phyloP scores from a whole-genome alignment of 257 asterid genomes.

The Fraxinus cuspidata region DNA sequence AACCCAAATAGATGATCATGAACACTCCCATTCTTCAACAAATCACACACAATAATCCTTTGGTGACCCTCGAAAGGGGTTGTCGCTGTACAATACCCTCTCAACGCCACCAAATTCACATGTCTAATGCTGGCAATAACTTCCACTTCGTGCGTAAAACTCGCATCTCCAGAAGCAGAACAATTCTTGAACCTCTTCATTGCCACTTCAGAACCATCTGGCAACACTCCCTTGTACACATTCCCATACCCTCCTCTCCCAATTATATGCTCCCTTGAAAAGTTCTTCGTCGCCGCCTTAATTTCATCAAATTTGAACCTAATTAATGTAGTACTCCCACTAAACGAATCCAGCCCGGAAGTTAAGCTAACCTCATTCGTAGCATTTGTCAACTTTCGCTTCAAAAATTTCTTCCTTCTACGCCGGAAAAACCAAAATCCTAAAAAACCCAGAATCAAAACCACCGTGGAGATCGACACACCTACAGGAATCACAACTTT shows the following conservation, averaged over 20 bases:
- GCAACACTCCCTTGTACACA: slow-evolving; percentile 70
- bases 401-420: slow-evolving; percentile 20
- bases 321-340: slow-evolving; percentile 63
- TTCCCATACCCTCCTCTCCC: slow-evolving; percentile 95
- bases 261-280: slow-evolving; percentile 52
- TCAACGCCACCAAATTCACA: slow-evolving; percentile 69
- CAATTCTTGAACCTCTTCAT: slow-evolving; percentile 89
- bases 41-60: slow-evolving; percentile 81
- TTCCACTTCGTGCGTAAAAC: slow-evolving; percentile 73
- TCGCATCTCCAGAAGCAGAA: slow-evolving; percentile 70
- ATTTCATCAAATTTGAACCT: slow-evolving; percentile 68
- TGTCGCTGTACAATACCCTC: slow-evolving; percentile 87
- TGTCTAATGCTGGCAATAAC: slow-evolving; percentile 88
- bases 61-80: slow-evolving; percentile 78
- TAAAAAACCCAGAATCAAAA: slow-evolving; percentile 31
- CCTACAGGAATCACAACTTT: slow-evolving; percentile 41
- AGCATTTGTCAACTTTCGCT: slow-evolving; percentile 25
- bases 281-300: slow-evolving; percentile 56
- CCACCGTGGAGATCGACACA: slow-evolving; percentile 25
- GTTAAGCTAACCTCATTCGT: slow-evolving; percentile 26
- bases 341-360: slow-evolving; percentile 59
- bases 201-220: slow-evolving; percentile 78
- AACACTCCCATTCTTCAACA: slow-evolving; percentile 83
- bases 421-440: slow-evolving; percentile 43
- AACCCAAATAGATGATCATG: slow-evolving; percentile 74